Conservation (phyloP, 805 yeast genomes). For the Naumovozyma castellii region DNA sequence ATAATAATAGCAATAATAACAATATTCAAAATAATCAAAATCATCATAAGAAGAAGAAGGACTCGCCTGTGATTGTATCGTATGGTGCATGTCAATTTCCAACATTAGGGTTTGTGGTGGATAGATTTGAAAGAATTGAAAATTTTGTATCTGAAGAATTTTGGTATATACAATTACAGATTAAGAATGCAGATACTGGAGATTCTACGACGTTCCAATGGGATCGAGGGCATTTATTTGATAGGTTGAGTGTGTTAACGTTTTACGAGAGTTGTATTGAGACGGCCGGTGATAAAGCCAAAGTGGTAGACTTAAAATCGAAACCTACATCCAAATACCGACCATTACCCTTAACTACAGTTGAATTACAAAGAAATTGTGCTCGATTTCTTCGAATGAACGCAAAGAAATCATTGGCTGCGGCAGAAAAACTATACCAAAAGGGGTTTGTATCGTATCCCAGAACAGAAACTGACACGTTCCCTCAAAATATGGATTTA, state of each 20-base stretch:
- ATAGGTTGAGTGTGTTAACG: slow-evolving; percentile 51
- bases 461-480: slow-evolving; percentile 91
- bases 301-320: slow-evolving; percentile 40
- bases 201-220: slow-evolving; percentile 46
- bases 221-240: slow-evolving; percentile 66
- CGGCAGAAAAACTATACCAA: slow-evolving; percentile 80
- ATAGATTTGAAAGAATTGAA: slow-evolving; percentile 68
- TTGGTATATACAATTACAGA: slow-evolving; percentile 59
- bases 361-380: slow-evolving; percentile 82
- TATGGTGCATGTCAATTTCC: slow-evolving; percentile 97
- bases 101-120: slow-evolving; percentile 92
- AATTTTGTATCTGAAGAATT: slow-evolving; percentile 67
- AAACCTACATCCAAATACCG: slow-evolving; percentile 67
- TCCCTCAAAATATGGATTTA: slow-evolving; percentile 70
- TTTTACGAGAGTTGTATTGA: slow-evolving; percentile 61
- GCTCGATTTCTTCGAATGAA: slow-evolving; percentile 62
- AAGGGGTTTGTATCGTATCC: slow-evolving; percentile 88
- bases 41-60: slow-evolving; percentile 9
- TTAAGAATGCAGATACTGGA: slow-evolving; percentile 33
- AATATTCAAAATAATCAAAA: slow-evolving; percentile 1
- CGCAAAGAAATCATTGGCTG: slow-evolving; percentile 66
- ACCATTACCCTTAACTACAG: slow-evolving; percentile 91
- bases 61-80: slow-evolving; percentile 35
- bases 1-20: slow-evolving; percentile 2
- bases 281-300: slow-evolving; percentile 36